phyloP scores from a whole-genome alignment of 2,329 filamentous ascomycete species.

The Rhynchosporium graminicola region DNA sequence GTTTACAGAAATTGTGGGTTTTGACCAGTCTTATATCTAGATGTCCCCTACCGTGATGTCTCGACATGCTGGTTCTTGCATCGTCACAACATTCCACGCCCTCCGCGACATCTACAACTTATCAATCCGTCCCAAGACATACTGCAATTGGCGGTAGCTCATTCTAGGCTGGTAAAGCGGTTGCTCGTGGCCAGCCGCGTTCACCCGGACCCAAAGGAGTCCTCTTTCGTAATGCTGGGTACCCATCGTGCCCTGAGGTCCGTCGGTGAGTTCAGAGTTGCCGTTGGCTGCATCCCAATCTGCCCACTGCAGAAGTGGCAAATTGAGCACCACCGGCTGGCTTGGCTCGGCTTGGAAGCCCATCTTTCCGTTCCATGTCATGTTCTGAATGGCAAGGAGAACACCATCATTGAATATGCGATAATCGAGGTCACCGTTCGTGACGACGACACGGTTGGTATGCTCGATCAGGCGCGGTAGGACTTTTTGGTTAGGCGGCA shows the following conservation, averaged over 20 bases:
- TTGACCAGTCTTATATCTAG: too few relatives aligned
- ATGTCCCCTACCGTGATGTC: too few relatives aligned
- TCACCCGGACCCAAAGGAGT: constrained; percentile 42
- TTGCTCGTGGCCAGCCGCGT: constrained; percentile 41
- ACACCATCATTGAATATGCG: constrained; percentile 61
- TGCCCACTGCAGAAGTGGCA: constrained; percentile 6
- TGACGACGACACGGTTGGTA: constrained; percentile 12
- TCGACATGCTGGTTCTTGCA: too few relatives aligned
- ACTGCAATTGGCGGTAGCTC: constrained; percentile 41
- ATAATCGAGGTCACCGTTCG: constrained; percentile 43
- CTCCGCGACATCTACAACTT: not conserved
- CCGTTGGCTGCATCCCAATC: not conserved
- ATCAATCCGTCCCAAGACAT: constrained; percentile 41
- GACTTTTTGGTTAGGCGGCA: constrained; percentile 8
- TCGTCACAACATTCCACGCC: too few relatives aligned
- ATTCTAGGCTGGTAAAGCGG: constrained; percentile 41
- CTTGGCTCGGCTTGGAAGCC: constrained; percentile 53
- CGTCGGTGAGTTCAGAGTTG: constrained; percentile 46
- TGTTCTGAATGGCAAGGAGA: constrained; percentile 64
- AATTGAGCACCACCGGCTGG: constrained; percentile 25
- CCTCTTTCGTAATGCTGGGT: constrained; percentile 43
- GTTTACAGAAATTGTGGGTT: too few relatives aligned
- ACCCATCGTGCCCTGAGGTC: constrained; percentile 48
- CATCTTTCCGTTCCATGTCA: constrained; percentile 63
- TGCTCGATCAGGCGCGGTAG: constrained; percentile 14